phyloP scores from a whole-genome alignment of 192 early-diverging fungal genomes.

The Jimgerdemannia lactiflua region DNA sequence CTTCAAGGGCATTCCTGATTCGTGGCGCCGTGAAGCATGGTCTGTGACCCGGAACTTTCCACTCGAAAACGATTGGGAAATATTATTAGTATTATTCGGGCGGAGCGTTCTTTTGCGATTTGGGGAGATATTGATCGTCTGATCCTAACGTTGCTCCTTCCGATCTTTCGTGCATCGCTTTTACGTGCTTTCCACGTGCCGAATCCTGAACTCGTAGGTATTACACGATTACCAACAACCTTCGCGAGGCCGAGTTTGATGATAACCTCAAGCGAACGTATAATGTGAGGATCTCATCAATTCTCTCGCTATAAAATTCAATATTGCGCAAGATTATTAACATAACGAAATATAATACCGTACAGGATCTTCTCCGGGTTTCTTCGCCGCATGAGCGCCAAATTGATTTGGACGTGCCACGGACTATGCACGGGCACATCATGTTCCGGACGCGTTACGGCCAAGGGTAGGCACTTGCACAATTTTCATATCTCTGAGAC shows the following conservation, averaged over 20 bases:
- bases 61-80: too few relatives aligned
- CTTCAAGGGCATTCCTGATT: constrained; percentile 57
- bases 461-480: constrained; percentile 35
- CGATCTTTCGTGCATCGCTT: too few relatives aligned
- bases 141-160: too few relatives aligned
- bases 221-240: constrained; percentile 24
- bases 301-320: background rate
- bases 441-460: constrained; percentile 60
- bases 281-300: constrained; percentile 4
- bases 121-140: too few relatives aligned
- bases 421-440: constrained; percentile 55
- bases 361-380: constrained; percentile 30
- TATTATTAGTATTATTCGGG: too few relatives aligned
- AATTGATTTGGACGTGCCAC: constrained; percentile 58
- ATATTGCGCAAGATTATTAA: background rate
- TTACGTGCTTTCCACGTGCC: too few relatives aligned
- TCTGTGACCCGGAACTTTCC: constrained; percentile 9
- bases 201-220: constrained; percentile 14
- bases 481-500: background rate
- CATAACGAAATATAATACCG: background rate
- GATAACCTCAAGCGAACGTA: constrained; percentile 11
- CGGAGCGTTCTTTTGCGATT: too few relatives aligned
- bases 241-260: constrained; percentile 13
- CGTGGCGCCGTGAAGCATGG: constrained; percentile 56
- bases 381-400: constrained; percentile 46